These are phyloP conservation scores for Hypoxylon fuscum DNA, from an alignment of 495 filamentous ascomycete genomes.

Conservation along the genomic window DNA sequence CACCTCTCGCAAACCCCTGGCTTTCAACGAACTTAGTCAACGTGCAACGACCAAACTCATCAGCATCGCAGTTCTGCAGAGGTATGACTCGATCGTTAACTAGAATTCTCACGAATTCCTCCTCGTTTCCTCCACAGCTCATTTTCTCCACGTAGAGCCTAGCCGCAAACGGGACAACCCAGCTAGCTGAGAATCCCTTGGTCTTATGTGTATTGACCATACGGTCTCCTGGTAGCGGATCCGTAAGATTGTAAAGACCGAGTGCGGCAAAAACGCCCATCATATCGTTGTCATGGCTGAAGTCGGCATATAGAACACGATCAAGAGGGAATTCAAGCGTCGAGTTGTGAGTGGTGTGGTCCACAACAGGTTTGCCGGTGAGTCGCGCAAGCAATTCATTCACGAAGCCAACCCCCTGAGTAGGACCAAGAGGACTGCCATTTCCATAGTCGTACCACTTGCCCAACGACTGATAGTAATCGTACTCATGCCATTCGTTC, in stretches of 20 bases:
- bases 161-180: slow-evolving; percentile 82
- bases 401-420: slow-evolving; percentile 83
- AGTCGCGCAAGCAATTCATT: slow-evolving; percentile 88
- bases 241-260: slow-evolving; percentile 73
- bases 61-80: slow-evolving; percentile 71
- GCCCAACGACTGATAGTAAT: slow-evolving; percentile 76
- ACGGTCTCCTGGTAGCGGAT: slow-evolving; percentile 56
- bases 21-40: slow-evolving; percentile 72
- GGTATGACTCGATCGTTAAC: slow-evolving; percentile 84
- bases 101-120: slow-evolving; percentile 76
- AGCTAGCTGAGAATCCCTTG: slow-evolving; percentile 70
- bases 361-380: slow-evolving; percentile 68
- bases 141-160: slow-evolving; percentile 87
- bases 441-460: slow-evolving; percentile 84
- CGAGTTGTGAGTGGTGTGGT: slow-evolving; percentile 74
- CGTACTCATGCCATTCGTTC: slow-evolving; percentile 76
- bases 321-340: slow-evolving; percentile 83
- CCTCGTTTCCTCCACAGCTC: slow-evolving; percentile 60
- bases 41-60: slow-evolving; percentile 72
- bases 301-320: slow-evolving; percentile 77
- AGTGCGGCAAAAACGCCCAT: slow-evolving; percentile 74
- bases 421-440: slow-evolving; percentile 78
- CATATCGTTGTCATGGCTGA: slow-evolving; percentile 89
- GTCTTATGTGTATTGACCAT: slow-evolving; percentile 50
- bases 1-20: slow-evolving; percentile 71